Base-by-base conservation (phyloP, 495 filamentous ascomycete genomes). In the Xanthoparmelia taractica region DNA sequence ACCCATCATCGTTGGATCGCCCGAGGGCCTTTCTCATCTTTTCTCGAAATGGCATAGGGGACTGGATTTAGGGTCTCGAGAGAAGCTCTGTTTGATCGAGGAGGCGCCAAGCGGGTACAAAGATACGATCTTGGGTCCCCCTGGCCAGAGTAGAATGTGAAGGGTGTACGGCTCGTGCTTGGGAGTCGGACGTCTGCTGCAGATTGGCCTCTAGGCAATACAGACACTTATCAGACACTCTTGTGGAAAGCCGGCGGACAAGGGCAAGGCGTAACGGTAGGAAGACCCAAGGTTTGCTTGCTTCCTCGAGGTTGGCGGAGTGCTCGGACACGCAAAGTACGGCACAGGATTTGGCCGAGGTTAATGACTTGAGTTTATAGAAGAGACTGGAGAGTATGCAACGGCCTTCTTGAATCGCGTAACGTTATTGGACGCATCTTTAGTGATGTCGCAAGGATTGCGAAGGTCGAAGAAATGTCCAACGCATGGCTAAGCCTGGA, bases 31-130 rank as follows among this genome's bases (percentile, higher is more conserved):
- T 47, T 55, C 58, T 67, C 61, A 71, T 64, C 54, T 71, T 78
- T 23, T 78, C 77, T 20, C 79, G 79, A 63, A 82, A 73, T 50
- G 75, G 72, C 80, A 82, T 75, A 38, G 57, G 63, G 43, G 31
- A 43, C 41, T 43, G n/a, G 33, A 18, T 17, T 13, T 52, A 12
- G 55, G 23, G 8, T 29, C 37, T 12, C 7, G 15, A 34, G 40
- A 36, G 18, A 29, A 31, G 11, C n/a, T 23, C 23, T 45, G 38
- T 61, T 52, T 41, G 12, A 27, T 63, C 43, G 38, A 17, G 34
- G 37, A 25, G 2, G 40, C 2, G 54, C 2, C 50, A 20, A 20
- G 33, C 8, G 50, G 17, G 11, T 31, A 54, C 20, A 17, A 34
- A 2, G 50, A 33, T 34, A 7, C 17, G 12, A 31, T 52, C 2